Evolutionary conservation across 805 yeast genomes (phyloP), one percentile per base, ranked within the genome.

Genomic region (Saccharomycopsis sp.): DNA sequence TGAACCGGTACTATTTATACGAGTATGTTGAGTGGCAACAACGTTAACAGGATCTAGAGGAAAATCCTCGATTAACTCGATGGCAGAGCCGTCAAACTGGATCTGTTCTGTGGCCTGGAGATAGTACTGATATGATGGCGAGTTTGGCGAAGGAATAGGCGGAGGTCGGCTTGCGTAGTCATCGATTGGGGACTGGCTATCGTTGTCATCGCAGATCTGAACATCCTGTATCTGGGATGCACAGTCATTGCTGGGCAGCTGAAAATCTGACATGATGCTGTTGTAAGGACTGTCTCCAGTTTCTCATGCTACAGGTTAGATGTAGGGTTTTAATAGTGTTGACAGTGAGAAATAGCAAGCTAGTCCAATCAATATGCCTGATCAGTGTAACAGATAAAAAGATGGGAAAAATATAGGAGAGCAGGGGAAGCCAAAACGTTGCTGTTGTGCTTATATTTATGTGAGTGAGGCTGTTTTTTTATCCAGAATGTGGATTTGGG

Each of bases 131-230:
- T 62, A 67, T 23, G 67, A 68, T 1, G 64, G 57, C 14, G 66
- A 67, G 1, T 63, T 61, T 1, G 70, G 70, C 8, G 59, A 58
- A 0, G 69, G 70, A 4, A 74, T 70, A 5, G 75, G 76, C 1
- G 78, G 78, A 4, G 77, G 78, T 44, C 67, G 69, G 52, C 72
- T 74, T 1, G 78, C 77, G 52, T 74, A 74, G 56, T 66, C 73
- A 44, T 65, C 66, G 50, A 61, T 63, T 7, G 46, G 55, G 41
- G 48, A 24, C 40, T 21, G 18, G 29, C 37, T 29, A 29, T 29
- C 37, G 12, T 29, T 12, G 12, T 29, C 37, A 29, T 29, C 37
- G 37, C 37, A 29, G 37, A 29, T 12, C 37, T 29, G 37, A 12
- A 12, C 12, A 29, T 29, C 37, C 5, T 5, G 37, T 29, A 29